phyloP scores from a whole-genome alignment of 169 alveolate species.

The Plasmodium inui region DNA sequence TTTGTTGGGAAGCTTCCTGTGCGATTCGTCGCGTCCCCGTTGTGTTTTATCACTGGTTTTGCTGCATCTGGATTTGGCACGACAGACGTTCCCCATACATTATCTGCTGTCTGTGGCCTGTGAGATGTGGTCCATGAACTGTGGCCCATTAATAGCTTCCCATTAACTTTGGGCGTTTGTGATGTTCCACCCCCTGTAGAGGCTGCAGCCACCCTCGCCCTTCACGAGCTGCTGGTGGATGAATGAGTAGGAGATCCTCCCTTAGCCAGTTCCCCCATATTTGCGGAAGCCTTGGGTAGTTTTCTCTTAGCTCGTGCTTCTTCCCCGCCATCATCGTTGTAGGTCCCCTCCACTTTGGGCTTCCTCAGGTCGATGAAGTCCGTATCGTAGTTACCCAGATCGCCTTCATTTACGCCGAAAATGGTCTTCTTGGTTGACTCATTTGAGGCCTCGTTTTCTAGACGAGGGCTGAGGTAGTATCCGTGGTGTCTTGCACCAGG shows the following conservation, averaged over 20 bases:
- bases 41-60: too few relatives aligned
- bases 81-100: too few relatives aligned
- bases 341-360: too few relatives aligned
- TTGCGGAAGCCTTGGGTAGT: too few relatives aligned
- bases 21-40: background rate
- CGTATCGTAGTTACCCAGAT: constrained; percentile 4
- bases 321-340: background rate
- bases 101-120: background rate
- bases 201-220: too few relatives aligned
- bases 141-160: background rate
- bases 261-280: too few relatives aligned
- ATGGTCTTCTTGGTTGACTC: background rate
- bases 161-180: too few relatives aligned
- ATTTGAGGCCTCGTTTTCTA: background rate
- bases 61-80: too few relatives aligned
- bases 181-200: too few relatives aligned
- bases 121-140: too few relatives aligned
- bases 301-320: background rate
- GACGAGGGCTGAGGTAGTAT: background rate
- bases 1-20: background rate
- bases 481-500: background rate
- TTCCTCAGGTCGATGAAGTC: background rate
- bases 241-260: too few relatives aligned
- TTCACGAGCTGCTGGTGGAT: too few relatives aligned
- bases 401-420: constrained; percentile 12